Percentiles rank a stretch among this genome's conserved stretches.
phyloP scores from a whole-genome alignment of 345 rosid genomes.

The Sapria himalayana region DNA sequence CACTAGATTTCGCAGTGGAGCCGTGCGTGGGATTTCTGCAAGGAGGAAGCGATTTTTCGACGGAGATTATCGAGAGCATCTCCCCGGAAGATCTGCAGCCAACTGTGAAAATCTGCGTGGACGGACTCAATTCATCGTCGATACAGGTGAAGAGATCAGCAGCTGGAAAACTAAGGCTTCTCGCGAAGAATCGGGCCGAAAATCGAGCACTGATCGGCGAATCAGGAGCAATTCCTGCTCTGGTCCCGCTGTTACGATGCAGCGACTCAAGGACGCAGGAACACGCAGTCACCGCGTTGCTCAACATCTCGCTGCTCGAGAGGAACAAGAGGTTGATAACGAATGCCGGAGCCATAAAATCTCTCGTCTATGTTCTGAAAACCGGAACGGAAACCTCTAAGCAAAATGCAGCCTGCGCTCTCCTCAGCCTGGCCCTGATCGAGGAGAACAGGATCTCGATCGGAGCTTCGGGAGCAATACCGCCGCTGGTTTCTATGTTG shows the following conservation, averaged over 20 bases:
- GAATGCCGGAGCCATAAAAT: slow-evolving; percentile 60
- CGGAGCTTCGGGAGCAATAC: slow-evolving; percentile 84
- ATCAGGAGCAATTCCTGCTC: slow-evolving; percentile 77
- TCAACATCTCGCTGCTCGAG: slow-evolving; percentile 68
- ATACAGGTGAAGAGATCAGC: slow-evolving; percentile 68
- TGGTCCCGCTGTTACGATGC: slow-evolving; percentile 61
- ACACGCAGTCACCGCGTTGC: slow-evolving; percentile 76
- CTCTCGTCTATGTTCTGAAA: slow-evolving; percentile 64
- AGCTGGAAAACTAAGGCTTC: slow-evolving; percentile 66
- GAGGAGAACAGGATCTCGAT: slow-evolving; percentile 77
- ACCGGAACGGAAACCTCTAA: slow-evolving; percentile 89
- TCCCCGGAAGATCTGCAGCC: slow-evolving; percentile 97
- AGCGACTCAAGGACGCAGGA: slow-evolving; percentile 88
- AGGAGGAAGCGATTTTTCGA: slow-evolving; percentile 68
- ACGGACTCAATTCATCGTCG: slow-evolving; percentile 56
- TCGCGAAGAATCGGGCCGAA: slow-evolving; percentile 76
- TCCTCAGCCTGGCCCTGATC: slow-evolving; percentile 57
- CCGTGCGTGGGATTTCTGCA: slow-evolving; percentile 69
- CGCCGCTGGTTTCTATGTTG: slow-evolving; percentile 73
- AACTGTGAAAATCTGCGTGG: slow-evolving; percentile 77
- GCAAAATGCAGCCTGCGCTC: slow-evolving; percentile 88
- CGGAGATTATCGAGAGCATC: slow-evolving; percentile 80
- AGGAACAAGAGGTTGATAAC: slow-evolving; percentile 40
- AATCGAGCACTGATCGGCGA: slow-evolving; percentile 75
- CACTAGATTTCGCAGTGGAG: slow-evolving; percentile 24